phyloP scores from a whole-genome alignment of 2,329 filamentous ascomycete genomes.

The Niveomyces coronatus region DNA sequence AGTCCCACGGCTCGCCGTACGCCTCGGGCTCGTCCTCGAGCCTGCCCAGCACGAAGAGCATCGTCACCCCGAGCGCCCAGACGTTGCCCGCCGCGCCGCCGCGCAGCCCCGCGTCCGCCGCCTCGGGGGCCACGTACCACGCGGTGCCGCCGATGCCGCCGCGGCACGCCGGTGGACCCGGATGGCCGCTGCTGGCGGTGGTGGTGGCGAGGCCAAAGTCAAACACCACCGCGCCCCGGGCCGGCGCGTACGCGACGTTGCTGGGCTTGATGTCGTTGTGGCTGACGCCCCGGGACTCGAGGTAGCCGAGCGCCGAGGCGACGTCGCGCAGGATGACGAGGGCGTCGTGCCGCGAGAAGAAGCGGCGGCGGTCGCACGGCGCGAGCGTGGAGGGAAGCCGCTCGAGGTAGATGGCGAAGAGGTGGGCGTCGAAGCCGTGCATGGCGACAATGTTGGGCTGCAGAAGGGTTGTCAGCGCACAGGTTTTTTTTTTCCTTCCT shows the following conservation, averaged over 20 bases:
- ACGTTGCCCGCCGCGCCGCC: conserved; percentile 6
- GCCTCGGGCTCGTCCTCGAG: conserved; percentile 1
- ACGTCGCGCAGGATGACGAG: conserved; percentile 1
- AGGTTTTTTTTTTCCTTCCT: no score
- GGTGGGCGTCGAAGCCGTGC: neutral
- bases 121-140: conserved; percentile 7
- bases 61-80: conserved; percentile 11
- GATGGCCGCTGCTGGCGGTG: no score
- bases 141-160: conserved; percentile 1
- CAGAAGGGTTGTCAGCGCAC: no score
- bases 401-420: conserved; percentile 6
- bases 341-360: neutral
- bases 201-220: conserved; percentile 9
- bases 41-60: conserved; percentile 10
- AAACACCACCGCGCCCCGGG: conserved; percentile 11
- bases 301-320: conserved; percentile 7
- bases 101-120: neutral
- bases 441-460: conserved; percentile 4
- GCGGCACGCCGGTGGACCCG: conserved; percentile 20
- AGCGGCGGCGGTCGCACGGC: neutral
- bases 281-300: conserved; percentile 4
- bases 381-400: conserved; percentile 1
- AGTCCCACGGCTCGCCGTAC: neutral
- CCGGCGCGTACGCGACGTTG: conserved; percentile 11
- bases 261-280: conserved; percentile 14